Evolutionary conservation across 2,329 filamentous ascomycete species (phyloP).

Genomic region (Periglandula ipomoeae): DNA sequence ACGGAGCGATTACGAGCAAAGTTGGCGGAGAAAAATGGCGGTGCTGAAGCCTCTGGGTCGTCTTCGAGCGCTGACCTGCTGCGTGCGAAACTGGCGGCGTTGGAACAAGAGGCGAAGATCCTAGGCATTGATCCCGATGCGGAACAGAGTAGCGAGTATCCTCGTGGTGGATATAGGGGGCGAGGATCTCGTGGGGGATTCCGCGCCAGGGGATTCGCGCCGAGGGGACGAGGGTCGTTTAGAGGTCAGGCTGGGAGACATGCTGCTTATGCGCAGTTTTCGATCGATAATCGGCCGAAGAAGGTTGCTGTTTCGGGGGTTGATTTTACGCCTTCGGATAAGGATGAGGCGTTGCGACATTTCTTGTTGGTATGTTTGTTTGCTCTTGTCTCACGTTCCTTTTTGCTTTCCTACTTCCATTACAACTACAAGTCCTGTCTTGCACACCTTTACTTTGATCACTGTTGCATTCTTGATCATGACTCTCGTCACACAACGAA

Average conservation of each 20-base stretch:
- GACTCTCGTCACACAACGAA: no score
- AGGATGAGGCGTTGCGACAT: constrained; percentile 61
- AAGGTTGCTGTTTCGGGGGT: constrained; percentile 55
- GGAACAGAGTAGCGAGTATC: constrained; percentile 30
- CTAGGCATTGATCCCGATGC: constrained; percentile 57
- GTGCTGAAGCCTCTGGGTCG: constrained; percentile 18
- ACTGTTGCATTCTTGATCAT: no score
- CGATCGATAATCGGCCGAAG: constrained; percentile 68
- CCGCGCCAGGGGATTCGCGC: constrained; percentile 23
- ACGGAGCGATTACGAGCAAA: constrained; percentile 55
- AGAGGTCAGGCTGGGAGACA: constrained; percentile 38
- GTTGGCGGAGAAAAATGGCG: constrained; percentile 25
- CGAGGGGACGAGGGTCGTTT: constrained; percentile 30
- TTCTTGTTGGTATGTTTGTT: constrained; percentile 52
- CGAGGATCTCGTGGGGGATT: constrained; percentile 25
- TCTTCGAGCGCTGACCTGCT: constrained; percentile 53
- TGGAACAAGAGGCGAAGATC: constrained; percentile 63
- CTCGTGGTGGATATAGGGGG: constrained; percentile 28
- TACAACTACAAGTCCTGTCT: not conserved
- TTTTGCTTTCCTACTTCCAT: not conserved
- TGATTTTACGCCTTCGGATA: constrained; percentile 51
- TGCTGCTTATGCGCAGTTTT: constrained; percentile 51
- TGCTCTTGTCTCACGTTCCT: not conserved
- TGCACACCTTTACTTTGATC: no score
- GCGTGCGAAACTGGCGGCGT: constrained; percentile 61